These are phyloP conservation scores for Glycyrrhiza uralensis DNA, from an alignment of 306 rosid genomes.

Conservation along the genomic window DNA sequence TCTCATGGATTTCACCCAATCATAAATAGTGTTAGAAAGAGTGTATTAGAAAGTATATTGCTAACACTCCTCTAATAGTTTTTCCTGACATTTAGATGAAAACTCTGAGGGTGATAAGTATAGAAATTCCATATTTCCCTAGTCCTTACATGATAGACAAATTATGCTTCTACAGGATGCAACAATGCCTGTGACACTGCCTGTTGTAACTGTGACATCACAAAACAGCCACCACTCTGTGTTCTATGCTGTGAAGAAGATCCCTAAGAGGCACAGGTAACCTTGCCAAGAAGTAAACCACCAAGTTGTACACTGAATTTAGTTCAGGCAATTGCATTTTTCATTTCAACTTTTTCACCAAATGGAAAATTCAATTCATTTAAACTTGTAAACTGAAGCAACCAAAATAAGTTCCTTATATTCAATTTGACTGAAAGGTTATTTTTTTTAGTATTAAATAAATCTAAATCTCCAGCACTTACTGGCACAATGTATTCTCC, in stretches of 20 bases:
- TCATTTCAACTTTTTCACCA: background rate
- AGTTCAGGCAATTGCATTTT: background rate
- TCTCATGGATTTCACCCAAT: no score
- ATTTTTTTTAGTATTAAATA: no score
- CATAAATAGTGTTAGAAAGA: no score
- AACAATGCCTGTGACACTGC: slow-evolving; percentile 77
- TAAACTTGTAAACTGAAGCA: background rate
- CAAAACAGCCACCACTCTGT: slow-evolving; percentile 72
- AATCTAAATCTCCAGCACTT: background rate
- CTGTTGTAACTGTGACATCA: slow-evolving; percentile 74
- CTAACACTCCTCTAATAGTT: no score
- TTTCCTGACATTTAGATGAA: background rate
- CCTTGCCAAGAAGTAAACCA: background rate
- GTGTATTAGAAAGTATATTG: no score
- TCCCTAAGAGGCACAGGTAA: slow-evolving; percentile 30
- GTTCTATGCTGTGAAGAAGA: slow-evolving; percentile 70
- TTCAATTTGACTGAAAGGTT: background rate
- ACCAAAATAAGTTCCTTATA: background rate
- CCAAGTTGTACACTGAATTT: background rate
- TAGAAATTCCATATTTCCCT: background rate
- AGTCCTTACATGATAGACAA: background rate
- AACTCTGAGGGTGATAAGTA: background rate
- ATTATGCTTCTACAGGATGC: slow-evolving; percentile 62
- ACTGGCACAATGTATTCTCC: background rate
- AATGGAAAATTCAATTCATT: background rate